Conservation (phyloP, 1,284 basidiomycete species). For the Apiotrichum sp. region DNA sequence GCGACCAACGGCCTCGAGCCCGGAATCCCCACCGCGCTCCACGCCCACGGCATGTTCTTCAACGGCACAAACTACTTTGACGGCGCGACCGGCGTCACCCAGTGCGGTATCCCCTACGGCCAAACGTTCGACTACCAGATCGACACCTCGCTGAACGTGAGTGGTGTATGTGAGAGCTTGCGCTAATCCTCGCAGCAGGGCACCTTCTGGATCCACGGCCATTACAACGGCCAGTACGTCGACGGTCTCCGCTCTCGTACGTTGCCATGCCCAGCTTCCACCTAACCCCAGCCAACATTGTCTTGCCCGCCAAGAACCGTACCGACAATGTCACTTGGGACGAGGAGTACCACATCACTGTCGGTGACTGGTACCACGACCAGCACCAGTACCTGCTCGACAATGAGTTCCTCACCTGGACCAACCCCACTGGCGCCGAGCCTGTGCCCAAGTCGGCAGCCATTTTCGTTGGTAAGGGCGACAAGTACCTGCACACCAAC, state of each 20-base stretch:
- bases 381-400: constrained; percentile 60
- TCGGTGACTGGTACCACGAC: constrained; percentile 74
- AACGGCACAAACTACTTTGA: constrained; percentile 80
- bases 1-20: constrained; percentile 61
- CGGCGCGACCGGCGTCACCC: constrained; percentile 72
- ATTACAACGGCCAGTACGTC: constrained; percentile 69
- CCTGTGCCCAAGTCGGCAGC: constrained; percentile 78
- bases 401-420: constrained; percentile 63
- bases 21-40: constrained; percentile 52
- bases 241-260: constrained; percentile 45
- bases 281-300: constrained; percentile 53
- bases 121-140: constrained; percentile 69
- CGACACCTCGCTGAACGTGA: constrained; percentile 51
- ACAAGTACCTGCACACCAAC: constrained; percentile 57
- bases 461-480: constrained; percentile 72
- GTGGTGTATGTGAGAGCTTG: not conserved
- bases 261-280: not conserved
- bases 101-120: constrained; percentile 82
- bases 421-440: constrained; percentile 75
- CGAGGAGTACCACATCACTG: constrained; percentile 79
- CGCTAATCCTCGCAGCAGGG: constrained; percentile 49
- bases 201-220: constrained; percentile 79
- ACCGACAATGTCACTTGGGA: constrained; percentile 60
- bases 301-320: constrained; percentile 58
- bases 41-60: constrained; percentile 92